Conservation (phyloP, 768 basidiomycete species). For the Lactifluus hygrophoroides region DNA sequence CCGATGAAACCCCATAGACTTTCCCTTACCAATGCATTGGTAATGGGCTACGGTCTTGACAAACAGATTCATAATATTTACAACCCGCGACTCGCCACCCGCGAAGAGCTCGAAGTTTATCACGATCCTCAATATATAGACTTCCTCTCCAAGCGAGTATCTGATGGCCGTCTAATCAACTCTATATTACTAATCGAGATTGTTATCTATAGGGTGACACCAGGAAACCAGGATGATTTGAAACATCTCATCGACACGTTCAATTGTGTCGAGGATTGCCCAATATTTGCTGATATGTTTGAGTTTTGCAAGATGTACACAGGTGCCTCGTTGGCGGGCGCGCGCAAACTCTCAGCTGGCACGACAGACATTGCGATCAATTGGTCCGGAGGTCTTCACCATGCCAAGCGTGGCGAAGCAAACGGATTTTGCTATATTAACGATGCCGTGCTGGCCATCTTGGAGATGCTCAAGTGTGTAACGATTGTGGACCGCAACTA, state of each 20-base stretch:
- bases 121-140: conserved; percentile 96
- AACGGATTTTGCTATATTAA: conserved; percentile 99
- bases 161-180: background rate
- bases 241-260: conserved; percentile 72
- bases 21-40: conserved; percentile 92
- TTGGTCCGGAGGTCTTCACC: conserved; percentile 98
- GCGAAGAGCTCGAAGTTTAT: conserved; percentile 82
- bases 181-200: background rate
- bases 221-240: conserved; percentile 62
- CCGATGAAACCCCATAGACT: conserved; percentile 98
- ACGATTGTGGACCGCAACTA: background rate
- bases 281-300: conserved; percentile 91
- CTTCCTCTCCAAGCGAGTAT: conserved; percentile 75
- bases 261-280: conserved; percentile 97
- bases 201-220: conserved; percentile 59
- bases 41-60: conserved; percentile 93
- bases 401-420: conserved; percentile 95
- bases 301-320: conserved; percentile 93
- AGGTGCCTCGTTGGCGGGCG: conserved; percentile 85
- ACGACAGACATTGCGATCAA: conserved; percentile 95
- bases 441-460: conserved; percentile 89
- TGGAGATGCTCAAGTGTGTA: conserved; percentile 62
- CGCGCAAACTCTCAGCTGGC: conserved; percentile 76
- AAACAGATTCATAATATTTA: conserved; percentile 91
- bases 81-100: conserved; percentile 80